Percentiles rank a stretch among this genome's conserved stretches.
Evolutionary conservation across 441 rosid genomes (phyloP).

Genomic region (Croton laevigatus): DNA sequence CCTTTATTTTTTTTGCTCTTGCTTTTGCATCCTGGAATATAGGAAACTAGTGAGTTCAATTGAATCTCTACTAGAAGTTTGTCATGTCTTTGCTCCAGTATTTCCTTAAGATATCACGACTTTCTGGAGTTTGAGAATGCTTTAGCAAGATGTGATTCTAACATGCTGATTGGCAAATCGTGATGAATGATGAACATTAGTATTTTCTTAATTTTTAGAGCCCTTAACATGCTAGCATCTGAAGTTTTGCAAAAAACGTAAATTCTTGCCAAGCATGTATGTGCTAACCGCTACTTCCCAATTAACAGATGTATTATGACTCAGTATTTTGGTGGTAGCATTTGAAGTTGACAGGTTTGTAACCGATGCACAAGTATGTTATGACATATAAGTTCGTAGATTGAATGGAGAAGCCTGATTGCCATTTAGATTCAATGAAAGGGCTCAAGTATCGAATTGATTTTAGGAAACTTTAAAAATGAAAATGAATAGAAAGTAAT

Average conservation of each 20-base stretch:
- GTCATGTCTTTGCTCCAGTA: not conserved
- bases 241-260: not conserved
- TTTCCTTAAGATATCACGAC: not conserved
- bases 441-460: not conserved
- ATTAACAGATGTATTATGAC: not conserved
- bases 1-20: not conserved
- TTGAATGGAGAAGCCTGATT: not conserved
- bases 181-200: not conserved
- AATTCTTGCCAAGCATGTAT: not conserved
- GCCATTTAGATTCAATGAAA: slow-evolving; percentile 5
- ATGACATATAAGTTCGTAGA: not conserved
- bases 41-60: not conserved
- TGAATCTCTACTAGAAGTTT: not conserved
- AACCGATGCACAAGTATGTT: not conserved
- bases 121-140: not conserved
- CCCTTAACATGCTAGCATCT: not conserved
- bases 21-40: not conserved
- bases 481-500: not conserved
- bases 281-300: not conserved
- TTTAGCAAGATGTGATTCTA: not conserved
- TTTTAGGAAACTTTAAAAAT: slow-evolving; percentile 3
- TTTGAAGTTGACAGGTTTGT: not conserved
- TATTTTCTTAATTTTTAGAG: not conserved
- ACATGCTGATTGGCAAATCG: not conserved
- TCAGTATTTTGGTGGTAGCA: slow-evolving; percentile 5